Percentiles rank a stretch among this genome's conserved stretches.
These are phyloP conservation scores for Penicillium sp. DNA, from an alignment of 2,329 filamentous ascomycete species.

Conservation along the genomic window DNA sequence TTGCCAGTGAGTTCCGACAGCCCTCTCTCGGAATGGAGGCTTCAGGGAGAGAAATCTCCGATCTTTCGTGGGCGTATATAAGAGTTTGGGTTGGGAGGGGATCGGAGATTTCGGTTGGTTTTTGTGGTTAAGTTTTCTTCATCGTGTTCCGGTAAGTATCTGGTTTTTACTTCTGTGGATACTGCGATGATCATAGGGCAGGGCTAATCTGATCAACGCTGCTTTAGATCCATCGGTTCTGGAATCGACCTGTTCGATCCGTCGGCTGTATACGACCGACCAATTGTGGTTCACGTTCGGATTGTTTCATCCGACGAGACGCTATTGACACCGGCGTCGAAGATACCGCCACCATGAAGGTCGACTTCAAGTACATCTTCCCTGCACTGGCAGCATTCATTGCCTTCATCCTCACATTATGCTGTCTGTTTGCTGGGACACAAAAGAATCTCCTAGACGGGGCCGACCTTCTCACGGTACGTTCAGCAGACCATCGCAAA, in stretches of 20 bases:
- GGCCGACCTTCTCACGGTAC: slow-evolving; percentile 61
- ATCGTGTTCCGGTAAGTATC: background rate
- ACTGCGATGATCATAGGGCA: background rate
- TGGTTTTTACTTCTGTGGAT: background rate
- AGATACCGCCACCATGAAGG: slow-evolving; percentile 16
- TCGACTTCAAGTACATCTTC: slow-evolving; percentile 40
- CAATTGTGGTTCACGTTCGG: background rate
- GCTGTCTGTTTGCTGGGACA: slow-evolving; percentile 65
- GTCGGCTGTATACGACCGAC: background rate
- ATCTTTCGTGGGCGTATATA: slow-evolving; percentile 14
- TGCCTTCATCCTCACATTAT: slow-evolving; percentile 62
- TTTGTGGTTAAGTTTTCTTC: background rate
- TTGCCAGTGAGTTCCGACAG: slow-evolving; percentile 12
- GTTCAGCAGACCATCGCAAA: slow-evolving; percentile 16
- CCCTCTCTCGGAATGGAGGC: slow-evolving; percentile 25
- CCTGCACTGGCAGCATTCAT: slow-evolving; percentile 56
- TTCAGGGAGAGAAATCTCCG: slow-evolving; percentile 5
- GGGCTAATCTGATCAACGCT: background rate
- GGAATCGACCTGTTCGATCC: background rate
- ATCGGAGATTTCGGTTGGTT: slow-evolving; percentile 1
- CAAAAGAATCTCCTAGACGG: slow-evolving; percentile 61
- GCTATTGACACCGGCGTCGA: background rate
- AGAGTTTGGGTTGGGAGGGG: slow-evolving; percentile 2
- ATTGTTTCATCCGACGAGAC: background rate
- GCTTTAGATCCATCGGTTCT: background rate